phyloP scores from a whole-genome alignment of 176 grass and related monocot species.

The Microstegium vimineum region DNA sequence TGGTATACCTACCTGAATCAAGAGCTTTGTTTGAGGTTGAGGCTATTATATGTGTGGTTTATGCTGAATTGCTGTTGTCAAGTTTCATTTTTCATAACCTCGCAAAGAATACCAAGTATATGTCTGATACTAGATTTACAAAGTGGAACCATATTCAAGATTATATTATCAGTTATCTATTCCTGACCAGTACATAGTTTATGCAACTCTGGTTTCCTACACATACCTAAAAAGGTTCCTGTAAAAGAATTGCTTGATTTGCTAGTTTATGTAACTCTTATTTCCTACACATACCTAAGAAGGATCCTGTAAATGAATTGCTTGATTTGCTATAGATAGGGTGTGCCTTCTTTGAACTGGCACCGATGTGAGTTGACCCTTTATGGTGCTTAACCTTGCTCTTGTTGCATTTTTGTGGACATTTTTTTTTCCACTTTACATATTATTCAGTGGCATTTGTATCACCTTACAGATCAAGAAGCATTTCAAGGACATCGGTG shows the following conservation, averaged over 20 bases:
- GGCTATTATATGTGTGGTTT: not conserved
- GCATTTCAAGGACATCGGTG: slow-evolving; percentile 83
- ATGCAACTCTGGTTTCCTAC: not conserved
- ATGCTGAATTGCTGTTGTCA: not conserved
- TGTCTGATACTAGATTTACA: not conserved
- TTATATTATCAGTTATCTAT: not conserved
- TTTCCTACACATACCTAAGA: too few relatives aligned
- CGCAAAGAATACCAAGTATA: not conserved
- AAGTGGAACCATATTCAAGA: not conserved
- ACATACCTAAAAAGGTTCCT: not conserved
- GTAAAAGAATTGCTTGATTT: not conserved
- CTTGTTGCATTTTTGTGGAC: not conserved
- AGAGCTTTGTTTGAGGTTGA: not conserved
- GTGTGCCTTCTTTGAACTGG: not conserved
- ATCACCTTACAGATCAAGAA: slow-evolving; percentile 73
- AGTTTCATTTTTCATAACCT: not conserved
- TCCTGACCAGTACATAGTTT: not conserved
- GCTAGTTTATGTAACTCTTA: too few relatives aligned
- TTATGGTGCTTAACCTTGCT: not conserved
- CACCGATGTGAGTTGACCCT: not conserved
- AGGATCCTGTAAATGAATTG: too few relatives aligned
- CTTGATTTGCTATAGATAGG: not conserved
- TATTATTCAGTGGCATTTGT: slow-evolving; percentile 4
- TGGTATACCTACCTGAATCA: not conserved
- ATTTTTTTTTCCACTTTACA: not conserved